These are phyloP conservation scores for Cryptococcus sp. DNA, from an alignment of 1,284 basidiomycete genomes.

Conservation along the genomic window DNA sequence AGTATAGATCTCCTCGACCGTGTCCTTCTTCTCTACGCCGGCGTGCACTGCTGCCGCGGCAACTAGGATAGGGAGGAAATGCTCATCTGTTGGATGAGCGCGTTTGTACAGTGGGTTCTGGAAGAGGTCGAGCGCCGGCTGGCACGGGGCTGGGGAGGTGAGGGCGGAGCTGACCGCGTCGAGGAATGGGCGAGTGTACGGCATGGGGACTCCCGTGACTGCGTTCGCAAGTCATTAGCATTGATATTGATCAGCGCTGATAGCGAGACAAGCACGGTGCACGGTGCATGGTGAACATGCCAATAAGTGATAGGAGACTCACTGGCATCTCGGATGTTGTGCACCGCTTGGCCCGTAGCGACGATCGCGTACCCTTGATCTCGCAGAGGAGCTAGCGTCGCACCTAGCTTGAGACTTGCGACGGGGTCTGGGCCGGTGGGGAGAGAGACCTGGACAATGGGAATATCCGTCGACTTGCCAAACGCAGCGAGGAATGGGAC, in stretches of 20 bases:
- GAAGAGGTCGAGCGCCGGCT: constrained; percentile 30
- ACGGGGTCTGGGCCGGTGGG: constrained; percentile 45
- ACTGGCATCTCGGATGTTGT: constrained; percentile 51
- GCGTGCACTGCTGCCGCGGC: constrained; percentile 34
- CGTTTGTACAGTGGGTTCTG: constrained; percentile 38
- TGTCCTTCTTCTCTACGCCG: constrained; percentile 17
- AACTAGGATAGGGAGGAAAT: constrained; percentile 48
- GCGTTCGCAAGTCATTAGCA: neutral
- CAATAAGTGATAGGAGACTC: constrained; percentile 6
- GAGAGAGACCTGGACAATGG: constrained; percentile 55
- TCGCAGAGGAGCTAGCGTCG: constrained; percentile 46
- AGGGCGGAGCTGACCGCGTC: constrained; percentile 26
- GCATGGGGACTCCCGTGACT: constrained; percentile 27
- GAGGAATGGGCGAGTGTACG: constrained; percentile 39
- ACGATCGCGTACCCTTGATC: constrained; percentile 49
- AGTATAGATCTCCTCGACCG: constrained; percentile 34
- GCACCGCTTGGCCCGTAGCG: constrained; percentile 48
- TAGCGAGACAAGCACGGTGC: neutral
- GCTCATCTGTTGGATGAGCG: constrained; percentile 52
- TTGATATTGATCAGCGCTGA: neutral
- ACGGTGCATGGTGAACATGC: neutral
- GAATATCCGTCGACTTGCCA: constrained; percentile 40
- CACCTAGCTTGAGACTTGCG: constrained; percentile 51
- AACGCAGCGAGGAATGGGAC: constrained; percentile 56
- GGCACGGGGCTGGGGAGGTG: constrained; percentile 17